Conservation (phyloP, 164 flowering plant species). For the Chloranthus sessilifolius region DNA sequence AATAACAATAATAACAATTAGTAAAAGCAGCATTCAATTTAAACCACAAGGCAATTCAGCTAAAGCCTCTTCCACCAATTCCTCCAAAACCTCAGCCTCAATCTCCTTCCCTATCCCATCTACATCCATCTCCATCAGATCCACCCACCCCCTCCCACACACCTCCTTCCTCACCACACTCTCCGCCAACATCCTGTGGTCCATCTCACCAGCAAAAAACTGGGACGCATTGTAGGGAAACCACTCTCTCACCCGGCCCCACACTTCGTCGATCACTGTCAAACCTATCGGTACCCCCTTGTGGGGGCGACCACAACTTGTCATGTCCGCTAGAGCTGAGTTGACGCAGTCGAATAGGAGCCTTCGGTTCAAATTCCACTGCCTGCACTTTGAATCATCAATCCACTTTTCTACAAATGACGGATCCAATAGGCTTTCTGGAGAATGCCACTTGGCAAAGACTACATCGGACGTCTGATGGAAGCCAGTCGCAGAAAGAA, state of each 20-base stretch:
- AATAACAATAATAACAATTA: too few species aligned
- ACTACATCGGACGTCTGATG: conserved; percentile 24
- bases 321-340: conserved; percentile 53
- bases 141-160: conserved; percentile 59
- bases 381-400: conserved; percentile 58
- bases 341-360: conserved; percentile 83
- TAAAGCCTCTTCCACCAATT: conserved; percentile 70
- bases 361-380: conserved; percentile 51
- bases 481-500: conserved; percentile 53
- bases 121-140: conserved; percentile 37
- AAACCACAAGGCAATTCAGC: conserved; percentile 47
- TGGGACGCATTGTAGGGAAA: conserved; percentile 22
- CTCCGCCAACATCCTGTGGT: conserved; percentile 59
- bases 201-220: conserved; percentile 27
- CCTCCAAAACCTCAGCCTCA: conserved; percentile 59
- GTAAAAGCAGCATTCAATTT: too few species aligned
- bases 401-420: conserved; percentile 50
- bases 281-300: conserved; percentile 8
- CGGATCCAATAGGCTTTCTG: conserved; percentile 71
- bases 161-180: conserved; percentile 60
- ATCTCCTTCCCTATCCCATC: conserved; percentile 59
- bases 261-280: conserved; percentile 21
- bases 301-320: conserved; percentile 12
- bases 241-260: conserved; percentile 31
- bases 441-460: conserved; percentile 59